Base-by-base conservation (phyloP, 1,284 basidiomycete species). In the Rhodotorula glutinis region DNA sequence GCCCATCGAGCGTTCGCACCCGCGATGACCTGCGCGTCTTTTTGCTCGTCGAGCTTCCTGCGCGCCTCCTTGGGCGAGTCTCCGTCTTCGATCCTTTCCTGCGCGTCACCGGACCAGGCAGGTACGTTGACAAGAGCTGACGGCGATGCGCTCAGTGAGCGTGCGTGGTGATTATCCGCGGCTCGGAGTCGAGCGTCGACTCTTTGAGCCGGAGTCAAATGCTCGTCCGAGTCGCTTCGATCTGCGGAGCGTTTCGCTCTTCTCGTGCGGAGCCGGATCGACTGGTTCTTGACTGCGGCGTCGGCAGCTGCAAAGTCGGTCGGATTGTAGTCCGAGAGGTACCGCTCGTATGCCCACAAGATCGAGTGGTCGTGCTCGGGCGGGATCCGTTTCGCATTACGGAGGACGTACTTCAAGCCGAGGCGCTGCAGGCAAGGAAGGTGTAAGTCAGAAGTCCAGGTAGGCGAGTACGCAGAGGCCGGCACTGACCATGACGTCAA, bases 401-500 rank as follows among this genome's bases (percentile, higher is more conserved):
- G 14, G 56, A 33, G 44, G 43, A 17, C 43, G 16, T 13, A 8
- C 43, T 30, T 46, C 13, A 57, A 9, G 27, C 19, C 19, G 43
- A 57, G 44, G 56, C 56, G 56, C 56, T 57, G 56, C 13, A 4
- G 13, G 4, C 16, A 11, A 17, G 1, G 13, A 2, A 16, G 38
- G 7, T 14, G 33, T 27, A 5, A 41, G 38, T 23, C 10, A n/a
- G n/a, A n/a, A n/a, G n/a, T n/a, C n/a, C n/a, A n/a, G n/a, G n/a
- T n/a, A n/a, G n/a, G n/a, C n/a, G n/a, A n/a, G n/a, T n/a, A n/a
- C n/a, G n/a, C n/a, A n/a, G n/a, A n/a, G n/a, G n/a, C n/a, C n/a
- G n/a, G n/a, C n/a, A n/a, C 47, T 10, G 11, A 59, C 40, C n/a
- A 43, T 8, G 25, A 27, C 11, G 53, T 62, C 60, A 29, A 62